Conservation (phyloP, 345 rosid species). For the Brassica incana region DNA sequence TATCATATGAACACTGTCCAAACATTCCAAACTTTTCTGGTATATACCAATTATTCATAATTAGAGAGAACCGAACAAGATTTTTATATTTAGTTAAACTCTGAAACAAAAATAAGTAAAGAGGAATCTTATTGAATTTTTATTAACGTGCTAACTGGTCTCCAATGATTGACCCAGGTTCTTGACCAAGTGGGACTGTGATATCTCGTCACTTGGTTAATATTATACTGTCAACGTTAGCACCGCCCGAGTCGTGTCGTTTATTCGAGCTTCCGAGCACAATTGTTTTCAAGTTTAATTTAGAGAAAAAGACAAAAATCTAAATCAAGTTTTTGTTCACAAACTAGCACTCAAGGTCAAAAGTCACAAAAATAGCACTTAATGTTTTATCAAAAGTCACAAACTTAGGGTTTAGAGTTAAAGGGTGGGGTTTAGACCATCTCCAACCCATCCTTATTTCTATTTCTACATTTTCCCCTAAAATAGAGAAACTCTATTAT, state of each 20-base stretch:
- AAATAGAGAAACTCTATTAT: too few relatives aligned
- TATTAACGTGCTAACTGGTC: not conserved
- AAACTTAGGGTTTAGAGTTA: too few relatives aligned
- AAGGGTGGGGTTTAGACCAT: too few relatives aligned
- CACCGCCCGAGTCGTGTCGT: conserved; percentile 6
- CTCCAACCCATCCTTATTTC: too few relatives aligned
- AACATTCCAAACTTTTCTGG: conserved; percentile 18
- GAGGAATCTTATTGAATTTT: not conserved
- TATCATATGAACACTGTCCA: conserved; percentile 13
- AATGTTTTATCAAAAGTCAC: too few relatives aligned
- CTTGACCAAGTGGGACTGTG: conserved; percentile 21
- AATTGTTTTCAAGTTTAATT: not conserved
- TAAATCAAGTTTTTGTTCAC: too few relatives aligned
- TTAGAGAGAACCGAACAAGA: not conserved
- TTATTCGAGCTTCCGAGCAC: not conserved
- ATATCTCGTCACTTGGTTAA: conserved; percentile 10
- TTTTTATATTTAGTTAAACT: not conserved
- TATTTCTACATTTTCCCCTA: too few relatives aligned
- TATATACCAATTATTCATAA: conserved; percentile 14
- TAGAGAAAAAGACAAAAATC: too few relatives aligned
- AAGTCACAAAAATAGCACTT: too few relatives aligned
- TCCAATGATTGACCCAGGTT: not conserved
- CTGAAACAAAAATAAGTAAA: not conserved
- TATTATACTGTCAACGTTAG: conserved; percentile 9
- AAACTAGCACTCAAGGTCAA: too few relatives aligned